Conservation (phyloP, 2,329 filamentous ascomycete species). For the Xylariaceae sp. region DNA sequence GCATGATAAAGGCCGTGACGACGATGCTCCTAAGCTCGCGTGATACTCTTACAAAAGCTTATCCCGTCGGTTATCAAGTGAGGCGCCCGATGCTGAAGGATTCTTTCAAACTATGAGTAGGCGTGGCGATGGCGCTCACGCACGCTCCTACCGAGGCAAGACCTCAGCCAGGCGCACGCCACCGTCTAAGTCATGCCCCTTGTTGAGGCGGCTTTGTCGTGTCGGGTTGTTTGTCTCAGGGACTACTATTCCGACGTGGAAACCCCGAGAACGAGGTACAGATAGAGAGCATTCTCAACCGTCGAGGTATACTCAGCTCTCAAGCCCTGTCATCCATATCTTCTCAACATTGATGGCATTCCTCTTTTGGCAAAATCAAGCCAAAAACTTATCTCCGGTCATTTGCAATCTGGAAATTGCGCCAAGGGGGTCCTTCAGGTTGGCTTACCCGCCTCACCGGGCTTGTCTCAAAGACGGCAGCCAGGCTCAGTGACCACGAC, state of each 20-base stretch:
- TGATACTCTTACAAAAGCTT: constrained; percentile 20
- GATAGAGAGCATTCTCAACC: background rate
- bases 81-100: background rate
- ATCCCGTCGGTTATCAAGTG: background rate
- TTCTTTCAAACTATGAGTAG: background rate
- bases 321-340: background rate
- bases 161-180: background rate
- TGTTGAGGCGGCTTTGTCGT: background rate
- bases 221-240: background rate
- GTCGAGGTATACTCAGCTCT: background rate
- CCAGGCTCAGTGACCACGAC: no score
- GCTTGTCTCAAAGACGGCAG: no score
- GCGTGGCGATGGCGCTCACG: background rate
- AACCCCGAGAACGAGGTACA: background rate
- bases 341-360: no score
- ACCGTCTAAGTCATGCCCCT: background rate
- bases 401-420: no score
- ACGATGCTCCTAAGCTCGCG: constrained; percentile 38
- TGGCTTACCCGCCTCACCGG: no score
- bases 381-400: no score
- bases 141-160: background rate
- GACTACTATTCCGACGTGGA: background rate
- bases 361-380: no score
- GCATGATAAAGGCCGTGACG: constrained; percentile 28
- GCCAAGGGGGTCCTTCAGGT: no score